Evolutionary conservation across 2,329 filamentous ascomycete genomes (phyloP), one percentile per base, ranked within the genome.

Genomic region (Penicillium sp.): DNA sequence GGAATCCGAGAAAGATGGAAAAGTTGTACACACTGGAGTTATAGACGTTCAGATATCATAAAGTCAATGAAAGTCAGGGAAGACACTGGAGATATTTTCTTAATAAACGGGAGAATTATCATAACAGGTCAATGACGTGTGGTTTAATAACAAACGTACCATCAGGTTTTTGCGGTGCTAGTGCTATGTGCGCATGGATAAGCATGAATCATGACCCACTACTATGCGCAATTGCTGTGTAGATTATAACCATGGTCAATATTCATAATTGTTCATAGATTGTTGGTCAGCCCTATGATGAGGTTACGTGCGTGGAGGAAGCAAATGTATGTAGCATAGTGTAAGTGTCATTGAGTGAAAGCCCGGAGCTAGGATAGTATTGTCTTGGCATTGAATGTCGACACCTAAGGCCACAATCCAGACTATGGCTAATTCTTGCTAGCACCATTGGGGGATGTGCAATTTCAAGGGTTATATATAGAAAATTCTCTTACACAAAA

Each of bases 111-210:
- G 33, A 47, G n/a, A 39, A 29, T 15, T 1, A 29, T 33, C 27
- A 3, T 21, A 38, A 27, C 10, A 44, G 44, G 39, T 55, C 47
- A 55, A 55, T 55, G 53, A 55, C 53, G 53, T 45, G 23, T 36
- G 21, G 31, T 31, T 25, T 19, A n/a, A 19, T 25, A 47, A 42
- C 12, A 39, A 48, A n/a, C 17, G 17, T 43, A 43, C 29, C 44
- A 36, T 21, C 33, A 41, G n/a, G 21, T n/a, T 29, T 53, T 1
- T 19, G 17, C 6, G 17, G n/a, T 45, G n/a, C 6, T 23, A 41
- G 35, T 17, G 15, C n/a, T 5, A 19, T 39, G 19, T 21, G 19
- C 12, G 19, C 19, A 41, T 13, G 10, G n/a, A 41, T 41, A 21
- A 41, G 38, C 19, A 38, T 38, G 17, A 38, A 27, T 43, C 23